These are phyloP conservation scores for Cryphonectria radicalis DNA, from an alignment of 2,329 filamentous ascomycete species.

Conservation along the genomic window DNA sequence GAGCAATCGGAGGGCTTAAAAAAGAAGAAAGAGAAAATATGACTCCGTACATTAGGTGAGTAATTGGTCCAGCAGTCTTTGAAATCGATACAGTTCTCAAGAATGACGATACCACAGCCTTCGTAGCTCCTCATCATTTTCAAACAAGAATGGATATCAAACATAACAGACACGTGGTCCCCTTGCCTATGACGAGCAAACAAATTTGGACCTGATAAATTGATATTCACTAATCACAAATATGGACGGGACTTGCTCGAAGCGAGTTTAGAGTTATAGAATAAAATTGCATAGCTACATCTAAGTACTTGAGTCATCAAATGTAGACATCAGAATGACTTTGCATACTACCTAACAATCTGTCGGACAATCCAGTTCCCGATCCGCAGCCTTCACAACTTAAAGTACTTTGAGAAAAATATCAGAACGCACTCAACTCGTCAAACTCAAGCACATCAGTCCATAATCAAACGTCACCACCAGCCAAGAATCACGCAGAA, in stretches of 20 bases:
- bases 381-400: neutral
- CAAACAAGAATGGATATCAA: neutral
- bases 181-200: too few relatives aligned
- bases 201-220: neutral
- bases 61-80: neutral
- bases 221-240: too few relatives aligned
- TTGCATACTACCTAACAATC: neutral
- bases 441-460: neutral
- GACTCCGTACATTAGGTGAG: neutral
- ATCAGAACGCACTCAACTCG: neutral
- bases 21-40: neutral
- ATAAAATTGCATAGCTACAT: neutral
- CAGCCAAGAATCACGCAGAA: neutral
- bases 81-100: neutral
- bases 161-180: neutral
- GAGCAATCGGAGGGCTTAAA: neutral
- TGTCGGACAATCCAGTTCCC: neutral
- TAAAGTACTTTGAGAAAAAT: too few relatives aligned
- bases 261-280: neutral
- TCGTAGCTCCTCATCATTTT: neutral
- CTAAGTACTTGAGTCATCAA: neutral
- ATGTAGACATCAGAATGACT: neutral
- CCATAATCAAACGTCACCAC: neutral
- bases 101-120: neutral
- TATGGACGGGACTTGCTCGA: too few relatives aligned